These are phyloP conservation scores for Mycena polygramma DNA, from an alignment of 768 basidiomycete species.

Conservation along the genomic window DNA sequence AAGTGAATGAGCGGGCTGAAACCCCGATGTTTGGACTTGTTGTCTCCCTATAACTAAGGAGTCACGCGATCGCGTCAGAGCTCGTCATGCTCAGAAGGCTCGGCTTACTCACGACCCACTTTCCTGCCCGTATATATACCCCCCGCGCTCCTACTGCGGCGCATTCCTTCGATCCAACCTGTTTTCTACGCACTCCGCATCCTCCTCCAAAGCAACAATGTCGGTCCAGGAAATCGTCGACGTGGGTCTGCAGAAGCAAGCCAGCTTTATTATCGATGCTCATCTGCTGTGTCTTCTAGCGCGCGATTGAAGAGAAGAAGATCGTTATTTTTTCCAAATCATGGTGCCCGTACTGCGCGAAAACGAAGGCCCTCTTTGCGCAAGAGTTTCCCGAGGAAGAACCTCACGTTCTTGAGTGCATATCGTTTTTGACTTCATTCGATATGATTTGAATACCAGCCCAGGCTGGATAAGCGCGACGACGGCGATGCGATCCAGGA, in stretches of 20 bases:
- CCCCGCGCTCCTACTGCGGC: neutral
- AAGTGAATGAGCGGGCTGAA: neutral
- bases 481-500: slow-evolving; percentile 65
- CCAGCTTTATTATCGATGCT: neutral
- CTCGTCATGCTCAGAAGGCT: slow-evolving; percentile 25
- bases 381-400: slow-evolving; percentile 42
- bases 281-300: slow-evolving; percentile 36
- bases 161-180: slow-evolving; percentile 22
- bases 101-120: slow-evolving; percentile 32
- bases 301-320: slow-evolving; percentile 51
- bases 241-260: neutral
- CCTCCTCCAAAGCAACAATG: slow-evolving; percentile 28
- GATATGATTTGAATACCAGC: neutral
- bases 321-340: slow-evolving; percentile 61
- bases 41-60: neutral
- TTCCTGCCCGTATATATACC: slow-evolving; percentile 31
- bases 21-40: neutral
- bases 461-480: slow-evolving; percentile 58
- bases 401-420: slow-evolving; percentile 52
- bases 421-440: slow-evolving; percentile 8
- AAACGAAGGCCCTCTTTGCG: slow-evolving; percentile 52
- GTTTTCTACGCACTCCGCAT: slow-evolving; percentile 30
- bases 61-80: slow-evolving; percentile 29
- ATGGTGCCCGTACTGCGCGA: slow-evolving; percentile 53
- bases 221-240: slow-evolving; percentile 35